Conservation (phyloP, 2,329 filamentous ascomycete genomes). For the Fusarium cicatricum region DNA sequence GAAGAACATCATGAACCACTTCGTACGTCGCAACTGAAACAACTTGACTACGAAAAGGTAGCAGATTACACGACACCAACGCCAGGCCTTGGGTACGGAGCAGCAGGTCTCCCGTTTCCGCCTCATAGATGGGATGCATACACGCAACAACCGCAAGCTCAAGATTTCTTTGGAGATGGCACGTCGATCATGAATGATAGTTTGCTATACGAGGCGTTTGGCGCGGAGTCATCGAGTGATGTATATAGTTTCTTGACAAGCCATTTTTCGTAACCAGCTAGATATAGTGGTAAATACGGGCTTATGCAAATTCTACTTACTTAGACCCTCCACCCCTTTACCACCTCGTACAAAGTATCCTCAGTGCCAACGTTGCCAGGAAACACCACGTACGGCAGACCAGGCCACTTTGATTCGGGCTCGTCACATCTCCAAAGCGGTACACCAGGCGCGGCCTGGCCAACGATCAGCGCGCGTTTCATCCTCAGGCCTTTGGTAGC, state of each 20-base stretch:
- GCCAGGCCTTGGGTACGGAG: slow-evolving; percentile 1
- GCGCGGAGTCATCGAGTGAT: slow-evolving; percentile 19
- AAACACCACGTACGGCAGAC: slow-evolving; percentile 55
- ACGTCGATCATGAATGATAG: slow-evolving; percentile 38
- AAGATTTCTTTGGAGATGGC: slow-evolving; percentile 26
- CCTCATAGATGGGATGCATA: slow-evolving; percentile 10
- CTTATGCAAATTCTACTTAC: no score
- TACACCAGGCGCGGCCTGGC: slow-evolving; percentile 65
- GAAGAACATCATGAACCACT: neutral
- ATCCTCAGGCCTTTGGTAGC: slow-evolving; percentile 64
- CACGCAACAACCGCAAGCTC: neutral
- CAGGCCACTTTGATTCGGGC: slow-evolving; percentile 56
- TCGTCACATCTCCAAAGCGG: slow-evolving; percentile 68
- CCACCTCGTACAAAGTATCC: slow-evolving; percentile 28
- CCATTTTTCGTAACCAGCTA: slow-evolving; percentile 1
- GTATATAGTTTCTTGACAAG: slow-evolving; percentile 19
- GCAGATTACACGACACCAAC: neutral
- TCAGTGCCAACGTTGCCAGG: slow-evolving; percentile 33
- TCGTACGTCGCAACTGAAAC: neutral
- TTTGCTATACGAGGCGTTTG: slow-evolving; percentile 43
- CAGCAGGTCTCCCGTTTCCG: neutral
- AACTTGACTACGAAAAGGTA: neutral
- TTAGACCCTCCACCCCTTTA: slow-evolving; percentile 20
- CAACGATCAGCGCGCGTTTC: slow-evolving; percentile 61
- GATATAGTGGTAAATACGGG: neutral